Conservation (phyloP, 345 rosid genomes). For the Sonneratia alba region DNA sequence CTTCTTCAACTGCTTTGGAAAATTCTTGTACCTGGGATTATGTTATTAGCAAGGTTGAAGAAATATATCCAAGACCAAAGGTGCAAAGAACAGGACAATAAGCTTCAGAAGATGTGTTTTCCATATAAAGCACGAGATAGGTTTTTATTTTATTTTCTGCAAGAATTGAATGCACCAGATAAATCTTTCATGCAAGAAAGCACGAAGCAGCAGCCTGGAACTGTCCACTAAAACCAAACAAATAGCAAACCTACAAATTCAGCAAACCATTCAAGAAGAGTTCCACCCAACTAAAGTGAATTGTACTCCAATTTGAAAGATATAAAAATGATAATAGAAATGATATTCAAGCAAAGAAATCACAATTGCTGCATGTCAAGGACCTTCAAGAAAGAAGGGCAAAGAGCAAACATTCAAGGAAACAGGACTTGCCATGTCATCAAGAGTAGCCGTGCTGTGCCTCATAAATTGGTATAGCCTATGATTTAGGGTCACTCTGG, state of each 20-base stretch:
- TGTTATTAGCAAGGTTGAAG: not conserved
- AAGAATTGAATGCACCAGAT: not conserved
- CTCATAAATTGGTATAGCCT: conserved; percentile 35
- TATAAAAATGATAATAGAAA: not conserved
- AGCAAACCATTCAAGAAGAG: not conserved
- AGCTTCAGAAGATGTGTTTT: not conserved
- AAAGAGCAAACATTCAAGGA: not conserved
- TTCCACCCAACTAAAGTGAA: too few relatives aligned
- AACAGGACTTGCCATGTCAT: conserved; percentile 33
- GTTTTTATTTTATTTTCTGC: not conserved
- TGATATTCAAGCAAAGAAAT: not conserved
- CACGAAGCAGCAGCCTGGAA: not conserved
- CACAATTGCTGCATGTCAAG: conserved; percentile 7
- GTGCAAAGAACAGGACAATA: not conserved
- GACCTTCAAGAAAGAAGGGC: not conserved
- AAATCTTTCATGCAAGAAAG: not conserved
- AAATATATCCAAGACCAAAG: not conserved
- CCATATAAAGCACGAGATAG: not conserved
- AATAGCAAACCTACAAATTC: not conserved
- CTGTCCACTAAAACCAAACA: not conserved
- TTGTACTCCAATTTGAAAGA: too few relatives aligned
- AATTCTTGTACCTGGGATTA: conserved; percentile 48
- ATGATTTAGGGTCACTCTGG: conserved; percentile 56
- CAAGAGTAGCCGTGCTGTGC: conserved; percentile 29
- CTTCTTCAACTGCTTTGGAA: conserved; percentile 36